Evolutionary conservation across 1,139 yeast genomes (phyloP).

Genomic region (Candida pseudoviswanathii): DNA sequence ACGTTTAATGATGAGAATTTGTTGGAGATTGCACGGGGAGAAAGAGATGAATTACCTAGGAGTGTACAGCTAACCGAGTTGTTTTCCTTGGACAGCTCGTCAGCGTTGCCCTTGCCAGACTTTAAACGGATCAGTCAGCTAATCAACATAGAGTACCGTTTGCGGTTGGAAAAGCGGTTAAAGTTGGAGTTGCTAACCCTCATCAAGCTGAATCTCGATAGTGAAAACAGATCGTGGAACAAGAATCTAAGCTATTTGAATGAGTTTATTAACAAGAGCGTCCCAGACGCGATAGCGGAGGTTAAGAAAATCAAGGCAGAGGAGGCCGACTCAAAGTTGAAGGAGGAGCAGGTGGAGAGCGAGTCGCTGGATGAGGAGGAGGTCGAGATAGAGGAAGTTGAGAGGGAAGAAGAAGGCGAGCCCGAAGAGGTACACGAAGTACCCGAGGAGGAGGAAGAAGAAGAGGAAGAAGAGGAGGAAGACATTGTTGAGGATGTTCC

Average conservation of each 20-base stretch:
- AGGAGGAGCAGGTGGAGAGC: slow-evolving; percentile 16
- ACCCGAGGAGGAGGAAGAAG: slow-evolving; percentile 14
- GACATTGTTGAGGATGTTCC: slow-evolving; percentile 15
- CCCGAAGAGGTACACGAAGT: slow-evolving; percentile 6
- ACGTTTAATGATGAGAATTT: slow-evolving; percentile 25
- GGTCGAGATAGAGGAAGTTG: slow-evolving; percentile 15
- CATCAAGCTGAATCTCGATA: slow-evolving; percentile 33
- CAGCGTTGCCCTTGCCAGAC: slow-evolving; percentile 32
- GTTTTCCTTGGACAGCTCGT: slow-evolving; percentile 31
- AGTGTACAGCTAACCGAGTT: slow-evolving; percentile 24
- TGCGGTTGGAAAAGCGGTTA: slow-evolving; percentile 35
- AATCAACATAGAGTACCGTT: slow-evolving; percentile 36
- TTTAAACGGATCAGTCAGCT: slow-evolving; percentile 31
- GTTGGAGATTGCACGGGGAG: slow-evolving; percentile 19
- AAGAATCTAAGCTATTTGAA: slow-evolving; percentile 39
- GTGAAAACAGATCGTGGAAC: slow-evolving; percentile 44
- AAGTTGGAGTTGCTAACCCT: slow-evolving; percentile 38
- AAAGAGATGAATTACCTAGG: slow-evolving; percentile 15
- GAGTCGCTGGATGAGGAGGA: slow-evolving; percentile 14
- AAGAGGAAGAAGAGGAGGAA: slow-evolving; percentile 17
- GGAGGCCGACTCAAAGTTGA: slow-evolving; percentile 21
- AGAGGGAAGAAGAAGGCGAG: slow-evolving; percentile 5
- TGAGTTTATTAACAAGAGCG: slow-evolving; percentile 36
- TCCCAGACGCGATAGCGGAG: slow-evolving; percentile 31
- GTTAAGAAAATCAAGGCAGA: slow-evolving; percentile 30